phyloP scores from a whole-genome alignment of 805 yeast species.

The Candida piceae region DNA sequence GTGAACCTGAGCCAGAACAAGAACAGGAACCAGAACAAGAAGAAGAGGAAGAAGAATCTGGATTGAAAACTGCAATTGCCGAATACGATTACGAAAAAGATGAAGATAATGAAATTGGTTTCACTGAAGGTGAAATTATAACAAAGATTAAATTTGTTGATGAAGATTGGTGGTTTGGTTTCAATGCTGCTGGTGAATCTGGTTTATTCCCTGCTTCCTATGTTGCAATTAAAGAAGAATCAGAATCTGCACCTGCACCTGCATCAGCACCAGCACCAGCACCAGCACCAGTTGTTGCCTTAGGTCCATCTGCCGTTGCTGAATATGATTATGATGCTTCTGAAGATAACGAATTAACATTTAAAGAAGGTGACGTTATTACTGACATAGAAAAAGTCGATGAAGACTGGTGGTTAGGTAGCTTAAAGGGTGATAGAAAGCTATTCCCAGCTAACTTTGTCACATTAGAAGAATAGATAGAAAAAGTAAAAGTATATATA shows the following conservation, averaged over 20 bases:
- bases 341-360: slow-evolving; percentile 87
- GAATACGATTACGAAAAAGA: slow-evolving; percentile 74
- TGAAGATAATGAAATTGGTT: slow-evolving; percentile 70
- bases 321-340: slow-evolving; percentile 81
- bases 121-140: slow-evolving; percentile 62
- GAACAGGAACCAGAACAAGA: slow-evolving; percentile 12
- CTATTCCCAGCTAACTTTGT: slow-evolving; percentile 93
- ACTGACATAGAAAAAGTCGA: slow-evolving; percentile 82
- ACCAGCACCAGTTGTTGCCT: slow-evolving; percentile 18
- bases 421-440: slow-evolving; percentile 69
- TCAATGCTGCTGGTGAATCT: slow-evolving; percentile 35
- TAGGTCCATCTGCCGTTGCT: slow-evolving; percentile 51
- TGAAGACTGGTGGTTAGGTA: slow-evolving; percentile 98
- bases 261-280: slow-evolving; percentile 18
- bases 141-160: slow-evolving; percentile 65
- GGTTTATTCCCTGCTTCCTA: slow-evolving; percentile 58
- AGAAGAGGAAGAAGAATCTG: slow-evolving; percentile 14
- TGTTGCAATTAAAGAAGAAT: slow-evolving; percentile 35
- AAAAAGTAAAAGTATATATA: not conserved
- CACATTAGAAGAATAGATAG: slow-evolving; percentile 15
- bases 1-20: slow-evolving; percentile 16
- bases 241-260: slow-evolving; percentile 13
- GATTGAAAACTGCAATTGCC: slow-evolving; percentile 52
- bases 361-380: slow-evolving; percentile 78
- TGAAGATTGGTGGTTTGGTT: slow-evolving; percentile 65